phyloP scores from a whole-genome alignment of 768 basidiomycete species.

The Psilocybe azurescens region DNA sequence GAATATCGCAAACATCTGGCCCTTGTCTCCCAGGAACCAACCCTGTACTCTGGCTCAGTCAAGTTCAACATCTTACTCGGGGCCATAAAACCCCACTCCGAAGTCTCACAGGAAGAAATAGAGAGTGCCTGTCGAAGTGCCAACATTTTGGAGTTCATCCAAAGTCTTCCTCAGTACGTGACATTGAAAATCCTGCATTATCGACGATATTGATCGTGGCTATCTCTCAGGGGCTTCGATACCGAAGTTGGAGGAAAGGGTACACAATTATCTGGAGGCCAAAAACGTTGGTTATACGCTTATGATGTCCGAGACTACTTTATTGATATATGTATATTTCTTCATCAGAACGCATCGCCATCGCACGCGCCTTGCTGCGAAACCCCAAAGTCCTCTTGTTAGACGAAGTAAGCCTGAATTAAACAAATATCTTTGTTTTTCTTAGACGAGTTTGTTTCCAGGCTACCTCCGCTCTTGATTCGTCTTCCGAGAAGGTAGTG shows the following conservation, averaged over 20 bases:
- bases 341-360: constrained; percentile 69
- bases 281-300: constrained; percentile 61
- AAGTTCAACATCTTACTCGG: constrained; percentile 91
- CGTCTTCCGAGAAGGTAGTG: constrained; percentile 90
- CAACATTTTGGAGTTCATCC: constrained; percentile 89
- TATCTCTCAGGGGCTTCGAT: constrained; percentile 63
- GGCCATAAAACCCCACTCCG: constrained; percentile 70
- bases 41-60: constrained; percentile 84
- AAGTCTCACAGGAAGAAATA: constrained; percentile 86
- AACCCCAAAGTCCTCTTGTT: constrained; percentile 87
- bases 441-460: constrained; percentile 20
- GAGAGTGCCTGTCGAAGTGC: constrained; percentile 84
- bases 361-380: constrained; percentile 85
- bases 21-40: constrained; percentile 92
- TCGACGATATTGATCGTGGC: no score
- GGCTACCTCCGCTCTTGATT: constrained; percentile 89
- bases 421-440: constrained; percentile 13
- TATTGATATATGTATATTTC: constrained; percentile 3
- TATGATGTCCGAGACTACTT: no score
- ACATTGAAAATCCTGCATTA: no score
- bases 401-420: constrained; percentile 57
- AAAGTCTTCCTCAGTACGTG: constrained; percentile 68
- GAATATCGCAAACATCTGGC: constrained; percentile 89
- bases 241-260: constrained; percentile 91
- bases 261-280: constrained; percentile 85